These are phyloP conservation scores for Phaffia rhodozyma DNA, from an alignment of 1,284 basidiomycete genomes.

Conservation along the genomic window DNA sequence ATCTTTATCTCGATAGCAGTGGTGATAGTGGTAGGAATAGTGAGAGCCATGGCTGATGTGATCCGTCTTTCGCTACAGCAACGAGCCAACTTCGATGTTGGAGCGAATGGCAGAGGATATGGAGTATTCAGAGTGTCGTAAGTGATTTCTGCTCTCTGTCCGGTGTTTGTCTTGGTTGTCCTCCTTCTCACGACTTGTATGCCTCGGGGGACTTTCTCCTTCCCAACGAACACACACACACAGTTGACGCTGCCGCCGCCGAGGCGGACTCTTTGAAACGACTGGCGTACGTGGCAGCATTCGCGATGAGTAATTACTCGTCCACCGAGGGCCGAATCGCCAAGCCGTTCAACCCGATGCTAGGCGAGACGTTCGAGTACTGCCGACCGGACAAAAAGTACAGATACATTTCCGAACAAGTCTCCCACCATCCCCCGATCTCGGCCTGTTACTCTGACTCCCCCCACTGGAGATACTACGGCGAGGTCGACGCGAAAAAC, in stretches of 20 bases:
- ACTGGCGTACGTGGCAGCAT: constrained; percentile 87
- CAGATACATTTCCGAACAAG: constrained; percentile 87
- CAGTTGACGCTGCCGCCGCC: constrained; percentile 70
- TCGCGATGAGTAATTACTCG: constrained; percentile 97
- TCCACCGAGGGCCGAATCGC: constrained; percentile 89
- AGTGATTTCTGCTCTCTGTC: constrained; percentile 32
- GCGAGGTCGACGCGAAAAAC: constrained; percentile 86
- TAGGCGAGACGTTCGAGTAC: constrained; percentile 89
- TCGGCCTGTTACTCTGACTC: constrained; percentile 94
- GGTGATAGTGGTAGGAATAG: no score
- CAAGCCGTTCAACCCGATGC: constrained; percentile 44
- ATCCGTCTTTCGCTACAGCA: constrained; percentile 31
- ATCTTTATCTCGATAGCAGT: no score
- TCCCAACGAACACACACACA: no score
- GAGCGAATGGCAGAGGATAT: constrained; percentile 67
- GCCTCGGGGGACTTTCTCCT: not conserved
- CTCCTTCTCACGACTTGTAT: not conserved
- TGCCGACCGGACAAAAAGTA: constrained; percentile 77
- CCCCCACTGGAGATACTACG: constrained; percentile 80
- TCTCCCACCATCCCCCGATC: constrained; percentile 83
- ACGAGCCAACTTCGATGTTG: constrained; percentile 95
- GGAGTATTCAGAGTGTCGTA: constrained; percentile 87
- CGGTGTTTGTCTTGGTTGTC: no score
- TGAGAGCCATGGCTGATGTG: no score
- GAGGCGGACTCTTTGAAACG: constrained; percentile 69